Base-by-base conservation (phyloP, 768 basidiomycete genomes). In the Sistotremastrum suecicum region DNA sequence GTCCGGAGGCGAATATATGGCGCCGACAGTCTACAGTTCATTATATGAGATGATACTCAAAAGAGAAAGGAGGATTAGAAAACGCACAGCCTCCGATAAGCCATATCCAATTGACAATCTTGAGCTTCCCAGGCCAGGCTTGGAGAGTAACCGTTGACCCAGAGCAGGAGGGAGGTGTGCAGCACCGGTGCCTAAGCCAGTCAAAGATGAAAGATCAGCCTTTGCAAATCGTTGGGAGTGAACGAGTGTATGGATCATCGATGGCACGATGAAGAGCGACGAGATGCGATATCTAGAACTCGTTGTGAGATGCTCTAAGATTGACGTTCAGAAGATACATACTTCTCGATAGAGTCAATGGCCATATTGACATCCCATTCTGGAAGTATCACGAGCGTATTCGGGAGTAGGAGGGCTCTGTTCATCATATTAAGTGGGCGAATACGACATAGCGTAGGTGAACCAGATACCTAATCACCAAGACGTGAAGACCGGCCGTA, bases 111-210 rank as follows among this genome's bases (percentile, higher is more conserved):
- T 20, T 2, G 20, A 20, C 20, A 20, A 20, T 20, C 20, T 20
- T 59, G 54, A 4, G 65, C 59, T 29, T 54, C 47, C 0, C 69
- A 63, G 8, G 70, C 47, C 51, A 74, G 40, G 41, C 55, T 42
- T n/a, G 53, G 20, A 20, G 20, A 20, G 41, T 9, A 80, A 54
- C 43, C 67, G 69, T 11, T 60, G 56, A 0, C 62, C 63, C 5
- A 86, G 64, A n/a, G 72, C 64, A 1, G 71, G 68, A 0, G 83
- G 78, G 12, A 84, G 70, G 53, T 82, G 75, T 1, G 83, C 81
- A 0, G 78, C 83, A 5, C 82, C 83, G 47, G 68, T 70, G 5
- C 56, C 60, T 29, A 77, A 47, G 5, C 34, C 1, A 5, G 59
- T 56, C 1, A 85, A 53, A 0, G 69, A 71, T 51, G 70, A 75